Evolutionary conservation across 73 alveolate genomes (phyloP).

Genomic region (Breviolum minutum): DNA sequence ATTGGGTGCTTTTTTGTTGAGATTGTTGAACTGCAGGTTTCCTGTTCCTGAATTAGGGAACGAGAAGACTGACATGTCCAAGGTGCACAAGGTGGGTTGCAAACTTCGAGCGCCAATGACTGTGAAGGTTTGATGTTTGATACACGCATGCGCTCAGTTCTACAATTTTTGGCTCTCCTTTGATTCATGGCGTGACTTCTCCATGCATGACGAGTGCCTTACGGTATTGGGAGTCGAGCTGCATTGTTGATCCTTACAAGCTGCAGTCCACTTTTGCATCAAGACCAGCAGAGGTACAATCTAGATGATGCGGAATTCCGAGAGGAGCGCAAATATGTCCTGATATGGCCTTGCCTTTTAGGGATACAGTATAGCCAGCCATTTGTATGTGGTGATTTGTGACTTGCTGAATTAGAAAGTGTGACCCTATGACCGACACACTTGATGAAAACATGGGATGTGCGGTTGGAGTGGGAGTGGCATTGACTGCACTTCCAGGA

Average conservation of each 20-base stretch:
- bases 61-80: conserved; percentile 70
- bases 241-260: not conserved
- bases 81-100: conserved; percentile 74
- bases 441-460: too few relatives aligned
- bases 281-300: conserved; percentile 54
- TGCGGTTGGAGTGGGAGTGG: not conserved
- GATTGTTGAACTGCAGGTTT: conserved; percentile 6
- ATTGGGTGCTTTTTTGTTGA: not conserved
- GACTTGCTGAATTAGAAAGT: not conserved
- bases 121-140: not conserved
- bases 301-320: conserved; percentile 93
- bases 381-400: not conserved
- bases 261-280: not conserved
- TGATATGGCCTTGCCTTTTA: not conserved
- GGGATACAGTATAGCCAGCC: not conserved
- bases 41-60: conserved; percentile 90
- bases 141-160: conserved; percentile 31
- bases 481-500: too few relatives aligned
- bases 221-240: not conserved
- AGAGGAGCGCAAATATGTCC: not conserved
- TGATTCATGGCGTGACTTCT: conserved; percentile 95
- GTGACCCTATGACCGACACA: not conserved
- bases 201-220: conserved; percentile 95
- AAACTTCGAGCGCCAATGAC: not conserved
- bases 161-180: conserved; percentile 92